Percentiles rank a stretch among this genome's conserved stretches.
These are phyloP conservation scores for Albizia julibrissin DNA, from an alignment of 306 rosid species.

Conservation along the genomic window DNA sequence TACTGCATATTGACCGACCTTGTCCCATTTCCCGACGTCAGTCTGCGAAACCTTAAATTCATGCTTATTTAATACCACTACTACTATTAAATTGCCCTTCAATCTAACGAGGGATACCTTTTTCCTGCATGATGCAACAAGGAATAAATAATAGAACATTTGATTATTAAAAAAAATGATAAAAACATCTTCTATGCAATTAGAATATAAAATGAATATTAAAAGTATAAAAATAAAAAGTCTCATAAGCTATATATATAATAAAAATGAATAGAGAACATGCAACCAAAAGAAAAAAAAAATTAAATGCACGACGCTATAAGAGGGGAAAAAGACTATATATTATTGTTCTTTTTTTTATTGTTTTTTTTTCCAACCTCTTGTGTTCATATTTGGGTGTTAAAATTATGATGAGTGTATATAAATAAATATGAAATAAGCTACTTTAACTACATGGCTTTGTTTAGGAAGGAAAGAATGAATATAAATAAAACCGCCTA, in stretches of 20 bases:
- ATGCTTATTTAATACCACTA: neutral
- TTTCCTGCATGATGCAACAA: too few relatives aligned
- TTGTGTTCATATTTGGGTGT: too few relatives aligned
- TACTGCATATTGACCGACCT: neutral
- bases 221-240: neutral
- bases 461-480: neutral
- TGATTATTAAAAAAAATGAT: too few relatives aligned
- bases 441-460: neutral
- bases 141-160: neutral
- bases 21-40: neutral
- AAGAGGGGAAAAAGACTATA: too few relatives aligned
- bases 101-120: neutral
- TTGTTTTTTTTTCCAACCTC: too few relatives aligned
- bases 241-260: neutral
- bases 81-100: neutral
- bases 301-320: too few relatives aligned
- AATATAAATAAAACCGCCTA: neutral
- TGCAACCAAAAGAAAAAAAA: neutral
- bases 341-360: too few relatives aligned
- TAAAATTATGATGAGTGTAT: neutral
- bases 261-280: neutral
- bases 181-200: neutral
- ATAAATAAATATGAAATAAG: neutral
- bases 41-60: neutral
- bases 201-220: too few relatives aligned